Percentiles rank a stretch among this genome's conserved stretches.
phyloP scores from a whole-genome alignment of 805 yeast species.

The Cephaloascus fragrans region DNA sequence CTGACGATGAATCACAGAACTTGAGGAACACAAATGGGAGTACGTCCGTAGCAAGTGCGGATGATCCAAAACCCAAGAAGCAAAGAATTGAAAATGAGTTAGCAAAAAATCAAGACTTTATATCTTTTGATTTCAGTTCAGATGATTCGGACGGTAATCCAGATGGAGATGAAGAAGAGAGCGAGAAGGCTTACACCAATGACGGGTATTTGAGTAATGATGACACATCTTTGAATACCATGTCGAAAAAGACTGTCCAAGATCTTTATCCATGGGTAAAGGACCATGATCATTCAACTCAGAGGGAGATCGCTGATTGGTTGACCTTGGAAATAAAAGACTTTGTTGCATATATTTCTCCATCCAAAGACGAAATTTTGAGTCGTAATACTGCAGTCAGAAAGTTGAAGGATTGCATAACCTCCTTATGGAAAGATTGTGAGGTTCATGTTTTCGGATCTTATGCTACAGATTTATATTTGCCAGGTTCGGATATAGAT shows the following conservation, averaged over 20 bases:
- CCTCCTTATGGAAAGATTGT: conserved; percentile 65
- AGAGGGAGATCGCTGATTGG: conserved; percentile 78
- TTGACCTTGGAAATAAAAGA: conserved; percentile 77
- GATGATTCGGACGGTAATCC: conserved; percentile 32
- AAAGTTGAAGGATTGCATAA: conserved; percentile 42
- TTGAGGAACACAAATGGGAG: neutral
- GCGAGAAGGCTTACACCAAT: conserved; percentile 14
- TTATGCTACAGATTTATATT: conserved; percentile 82
- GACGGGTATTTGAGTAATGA: conserved; percentile 25
- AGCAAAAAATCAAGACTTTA: conserved; percentile 39
- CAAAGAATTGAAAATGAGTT: conserved; percentile 18
- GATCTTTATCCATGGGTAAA: conserved; percentile 64
- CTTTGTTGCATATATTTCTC: conserved; percentile 78
- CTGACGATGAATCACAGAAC: neutral
- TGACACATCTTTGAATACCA: conserved; percentile 15
- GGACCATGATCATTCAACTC: conserved; percentile 67
- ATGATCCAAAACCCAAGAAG: neutral
- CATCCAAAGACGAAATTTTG: conserved; percentile 63
- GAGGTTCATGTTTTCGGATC: conserved; percentile 88
- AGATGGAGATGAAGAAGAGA: conserved; percentile 10
- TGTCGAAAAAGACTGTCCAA: conserved; percentile 12
- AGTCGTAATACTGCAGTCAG: conserved; percentile 58
- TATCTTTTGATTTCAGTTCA: conserved; percentile 42
- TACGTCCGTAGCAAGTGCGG: neutral
- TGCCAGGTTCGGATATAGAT: conserved; percentile 95